A percentile compares a stretch with the other conserved stretches of the same genome.
Conservation (phyloP, 1,139 yeast species). For the Yamadazyma triangularis region DNA sequence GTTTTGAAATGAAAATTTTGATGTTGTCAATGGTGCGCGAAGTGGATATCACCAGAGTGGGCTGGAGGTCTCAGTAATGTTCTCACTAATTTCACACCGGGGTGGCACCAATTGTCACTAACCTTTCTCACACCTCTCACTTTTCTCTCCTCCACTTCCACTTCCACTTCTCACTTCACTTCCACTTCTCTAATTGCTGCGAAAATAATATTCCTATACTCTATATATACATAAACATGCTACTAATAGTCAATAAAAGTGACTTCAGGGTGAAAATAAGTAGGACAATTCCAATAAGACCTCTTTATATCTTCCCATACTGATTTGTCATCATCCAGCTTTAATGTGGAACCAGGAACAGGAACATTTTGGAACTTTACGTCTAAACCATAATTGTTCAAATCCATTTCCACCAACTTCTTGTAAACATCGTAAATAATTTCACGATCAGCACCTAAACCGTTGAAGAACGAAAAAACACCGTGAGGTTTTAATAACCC, state of each 20-base stretch:
- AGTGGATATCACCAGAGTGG: too few species aligned
- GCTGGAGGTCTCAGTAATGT: too few species aligned
- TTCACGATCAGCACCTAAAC: constrained; percentile 92
- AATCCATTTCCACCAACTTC: constrained; percentile 74
- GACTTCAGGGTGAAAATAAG: constrained; percentile 61
- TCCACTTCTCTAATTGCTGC: too few species aligned
- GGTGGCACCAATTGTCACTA: too few species aligned
- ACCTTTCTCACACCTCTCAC: too few species aligned
- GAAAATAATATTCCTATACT: too few species aligned
- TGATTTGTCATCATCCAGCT: constrained; percentile 17
- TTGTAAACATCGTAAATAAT: constrained; percentile 87
- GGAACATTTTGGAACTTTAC: constrained; percentile 47
- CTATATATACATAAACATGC: too few species aligned
- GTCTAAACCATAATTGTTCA: constrained; percentile 70
- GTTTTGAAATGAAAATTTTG: not conserved
- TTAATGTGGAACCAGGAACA: constrained; percentile 23
- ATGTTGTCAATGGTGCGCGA: not conserved
- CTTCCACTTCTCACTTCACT: too few species aligned
- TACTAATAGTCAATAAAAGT: constrained; percentile 33
- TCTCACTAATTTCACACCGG: too few species aligned
- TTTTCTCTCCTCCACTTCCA: too few species aligned
- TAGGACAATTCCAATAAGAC: constrained; percentile 71
- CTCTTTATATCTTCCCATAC: constrained; percentile 72
- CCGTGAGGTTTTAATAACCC: constrained; percentile 81
- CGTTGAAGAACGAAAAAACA: constrained; percentile 85